phyloP scores from a whole-genome alignment of 495 filamentous ascomycete genomes.

The Glonium stellatum region DNA sequence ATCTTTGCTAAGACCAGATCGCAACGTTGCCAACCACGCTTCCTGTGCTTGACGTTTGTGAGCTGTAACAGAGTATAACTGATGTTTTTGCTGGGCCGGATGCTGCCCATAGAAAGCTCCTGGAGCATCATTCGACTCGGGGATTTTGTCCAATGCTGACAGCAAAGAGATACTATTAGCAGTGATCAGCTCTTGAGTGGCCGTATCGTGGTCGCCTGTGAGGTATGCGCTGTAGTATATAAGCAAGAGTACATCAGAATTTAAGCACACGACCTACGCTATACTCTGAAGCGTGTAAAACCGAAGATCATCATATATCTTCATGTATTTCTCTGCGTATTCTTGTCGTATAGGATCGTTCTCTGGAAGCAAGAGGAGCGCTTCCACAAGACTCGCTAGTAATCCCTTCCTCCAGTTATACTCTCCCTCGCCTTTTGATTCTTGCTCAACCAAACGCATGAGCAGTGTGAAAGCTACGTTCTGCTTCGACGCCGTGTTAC shows the following conservation, averaged over 20 bases:
- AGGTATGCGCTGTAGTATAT: constrained; percentile 4
- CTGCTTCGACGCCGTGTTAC: constrained; percentile 30
- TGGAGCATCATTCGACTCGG: constrained; percentile 47
- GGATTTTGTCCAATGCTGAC: constrained; percentile 45
- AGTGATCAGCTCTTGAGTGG: not conserved
- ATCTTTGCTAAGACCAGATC: constrained; percentile 54
- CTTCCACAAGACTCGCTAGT: constrained; percentile 56
- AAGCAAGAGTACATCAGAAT: not conserved
- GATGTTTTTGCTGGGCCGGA: constrained; percentile 44
- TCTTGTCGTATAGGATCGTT: constrained; percentile 55
- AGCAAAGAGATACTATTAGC: constrained; percentile 22
- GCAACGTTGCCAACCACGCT: constrained; percentile 74
- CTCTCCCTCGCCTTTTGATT: constrained; percentile 50
- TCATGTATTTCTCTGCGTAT: constrained; percentile 69
- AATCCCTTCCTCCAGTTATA: constrained; percentile 56
- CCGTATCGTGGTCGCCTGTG: not conserved
- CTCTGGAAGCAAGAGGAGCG: constrained; percentile 51
- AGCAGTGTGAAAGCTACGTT: constrained; percentile 63
- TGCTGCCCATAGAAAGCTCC: constrained; percentile 47
- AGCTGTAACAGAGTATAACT: constrained; percentile 47
- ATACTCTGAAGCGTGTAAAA: constrained; percentile 70
- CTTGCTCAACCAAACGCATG: constrained; percentile 79
- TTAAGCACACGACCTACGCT: constrained; percentile 46
- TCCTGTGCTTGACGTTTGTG: constrained; percentile 68
- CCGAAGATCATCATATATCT: constrained; percentile 74